Evolutionary conservation across 192 early-diverging fungal genomes (phyloP), one percentile per base, ranked within the genome.

Genomic region (Rhizoclosmatium globosum): DNA sequence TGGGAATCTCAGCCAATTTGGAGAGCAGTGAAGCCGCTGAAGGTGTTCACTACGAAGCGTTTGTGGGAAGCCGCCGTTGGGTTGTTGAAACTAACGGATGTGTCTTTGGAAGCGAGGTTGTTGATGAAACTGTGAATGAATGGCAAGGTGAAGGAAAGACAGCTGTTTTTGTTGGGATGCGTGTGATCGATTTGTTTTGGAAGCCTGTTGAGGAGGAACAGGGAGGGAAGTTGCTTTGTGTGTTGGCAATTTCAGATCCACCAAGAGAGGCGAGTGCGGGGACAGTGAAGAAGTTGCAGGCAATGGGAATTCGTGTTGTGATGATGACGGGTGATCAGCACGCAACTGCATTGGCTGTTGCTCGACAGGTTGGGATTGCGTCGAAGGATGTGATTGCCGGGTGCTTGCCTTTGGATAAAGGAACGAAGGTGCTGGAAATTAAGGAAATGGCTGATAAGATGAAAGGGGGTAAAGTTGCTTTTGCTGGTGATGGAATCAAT

Each of bases 401-500:
- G 2, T 92, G 94, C n/a, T 82, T 91, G 48, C 94, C 94, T 0
- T 89, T 87, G 59, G 88, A 93, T 64, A 95, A 95, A 73, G 89
- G 89, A 1, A 87, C 86, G 41, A 87, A 89, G 65, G 84, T 95
- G 7, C 9, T 19, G 57, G 42, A 62, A 7, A 44, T 74, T 31
- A 74, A 64, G 45, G 44, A 59, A 42, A 41, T 61, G 15, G 7
- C 6, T 19, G 83, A 84, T 72, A 80, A 87, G 19, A 78, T 93
- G 6, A 72, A 78, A 56, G 81, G 42, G 11, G 73, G 59, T 47
- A 79, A 68, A 67, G 95, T 98, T 2, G 95, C 93, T 0, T 95
- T 98, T 94, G 90, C 95, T 4, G 97, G 97, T 38, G 97, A 98
- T 80, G 97, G 97, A 17, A 96, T 98, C 81, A 98, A 98, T 73